These are phyloP conservation scores for Thermoascus crustaceus DNA, from an alignment of 2,329 filamentous ascomycete species.

Conservation along the genomic window DNA sequence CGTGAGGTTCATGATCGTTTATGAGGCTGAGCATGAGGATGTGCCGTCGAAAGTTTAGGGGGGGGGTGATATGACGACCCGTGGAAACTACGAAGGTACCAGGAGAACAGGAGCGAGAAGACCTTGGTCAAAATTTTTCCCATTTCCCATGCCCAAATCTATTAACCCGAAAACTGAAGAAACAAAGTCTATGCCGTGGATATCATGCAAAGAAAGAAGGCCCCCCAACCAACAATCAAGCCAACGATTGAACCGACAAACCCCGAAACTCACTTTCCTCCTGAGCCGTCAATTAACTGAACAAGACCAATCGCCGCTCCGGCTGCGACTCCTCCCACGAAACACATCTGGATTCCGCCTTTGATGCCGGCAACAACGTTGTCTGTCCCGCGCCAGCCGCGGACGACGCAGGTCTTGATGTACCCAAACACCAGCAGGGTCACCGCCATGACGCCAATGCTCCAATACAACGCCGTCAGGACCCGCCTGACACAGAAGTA, in stretches of 20 bases:
- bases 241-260: not conserved
- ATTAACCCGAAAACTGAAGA: not conserved
- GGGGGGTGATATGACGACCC: not conserved
- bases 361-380: constrained; percentile 48
- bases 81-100: not conserved
- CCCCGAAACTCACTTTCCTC: not conserved
- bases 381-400: constrained; percentile 35
- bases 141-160: not conserved
- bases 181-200: not conserved
- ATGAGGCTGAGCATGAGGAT: too few relatives aligned
- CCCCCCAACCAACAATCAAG: not conserved
- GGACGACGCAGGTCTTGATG: constrained; percentile 38
- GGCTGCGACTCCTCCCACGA: constrained; percentile 58
- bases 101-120: constrained; percentile 1
- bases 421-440: constrained; percentile 36
- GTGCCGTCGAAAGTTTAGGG: not conserved
- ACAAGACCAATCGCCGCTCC: constrained; percentile 59
- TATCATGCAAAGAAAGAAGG: not conserved
- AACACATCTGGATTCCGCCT: constrained; percentile 56
- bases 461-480: constrained; percentile 42
- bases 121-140: not conserved
- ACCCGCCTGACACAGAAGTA: constrained; percentile 53
- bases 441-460: constrained; percentile 35
- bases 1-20: constrained; percentile 17
- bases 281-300: constrained; percentile 41